phyloP scores from a whole-genome alignment of 148 eudicot species.

The Vaccinium vitisidaea region DNA sequence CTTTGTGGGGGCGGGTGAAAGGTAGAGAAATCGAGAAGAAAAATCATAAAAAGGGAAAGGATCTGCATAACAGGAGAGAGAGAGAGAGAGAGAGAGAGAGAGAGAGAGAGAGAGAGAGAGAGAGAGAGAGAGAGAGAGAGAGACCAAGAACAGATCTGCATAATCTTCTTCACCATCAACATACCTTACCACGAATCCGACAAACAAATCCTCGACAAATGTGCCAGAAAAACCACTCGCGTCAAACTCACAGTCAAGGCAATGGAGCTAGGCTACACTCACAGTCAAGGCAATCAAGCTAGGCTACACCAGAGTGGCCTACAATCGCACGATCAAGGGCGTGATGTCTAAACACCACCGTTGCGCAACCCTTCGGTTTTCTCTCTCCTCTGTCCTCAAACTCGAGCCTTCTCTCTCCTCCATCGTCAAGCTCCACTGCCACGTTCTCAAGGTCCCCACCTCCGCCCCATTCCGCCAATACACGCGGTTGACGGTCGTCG shows the following conservation, averaged over 20 bases:
- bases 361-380: constrained; percentile 61
- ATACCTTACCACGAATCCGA: no score
- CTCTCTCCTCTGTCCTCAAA: constrained; percentile 52
- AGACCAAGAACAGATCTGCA: constrained; percentile 1
- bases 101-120: background rate
- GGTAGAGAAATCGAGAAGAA: constrained; percentile 19
- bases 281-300: constrained; percentile 60
- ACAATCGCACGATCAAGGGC: constrained; percentile 67
- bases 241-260: constrained; percentile 56
- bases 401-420: constrained; percentile 45
- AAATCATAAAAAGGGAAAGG: background rate
- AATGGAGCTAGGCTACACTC: constrained; percentile 74
- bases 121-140: background rate
- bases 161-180: background rate
- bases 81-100: background rate
- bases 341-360: constrained; percentile 74
- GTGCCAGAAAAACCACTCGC: constrained; percentile 43
- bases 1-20: constrained; percentile 11
- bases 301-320: constrained; percentile 82
- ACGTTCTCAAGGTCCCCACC: constrained; percentile 38
- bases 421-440: constrained; percentile 53
- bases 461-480: constrained; percentile 66
- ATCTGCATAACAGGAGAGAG: background rate
- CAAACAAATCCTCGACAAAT: constrained; percentile 23
- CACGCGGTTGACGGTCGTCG: constrained; percentile 60